Evolutionary conservation across 2,329 filamentous ascomycete genomes (phyloP), one percentile per base, ranked within the genome.

Genomic region (Ophiostoma sp.): DNA sequence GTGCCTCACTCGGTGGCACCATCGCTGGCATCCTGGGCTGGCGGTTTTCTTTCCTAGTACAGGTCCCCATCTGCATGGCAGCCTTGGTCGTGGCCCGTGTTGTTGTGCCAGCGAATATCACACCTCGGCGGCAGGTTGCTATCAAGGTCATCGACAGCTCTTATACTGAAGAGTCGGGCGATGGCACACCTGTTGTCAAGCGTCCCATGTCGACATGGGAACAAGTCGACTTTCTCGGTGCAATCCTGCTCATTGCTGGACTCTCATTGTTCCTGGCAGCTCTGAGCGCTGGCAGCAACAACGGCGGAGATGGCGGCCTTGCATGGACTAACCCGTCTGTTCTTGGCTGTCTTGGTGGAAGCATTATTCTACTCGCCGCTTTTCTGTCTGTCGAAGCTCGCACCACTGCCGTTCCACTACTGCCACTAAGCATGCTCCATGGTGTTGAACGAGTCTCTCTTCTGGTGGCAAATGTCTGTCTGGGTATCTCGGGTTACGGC

Each of bases 1-100:
- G 93, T 2, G 92, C 90, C 4, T 91, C 92, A 0, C 76, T 95
- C 0, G 93, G 89, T 76, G 92, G 93, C 1, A 85, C 87, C 45
- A 85, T 93, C 12, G 89, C 89, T 31, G 89, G 92, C 76, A 83
- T 81, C 1, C 83, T 93, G 28, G 90, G 91, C 11, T 93, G 91
- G 91, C 84, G 91, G 28, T 91, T 88, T 86, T 90, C 88, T 72
- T 92, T 92, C 74, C 78, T 90, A 3, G 81, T 90, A 1, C 90
- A 92, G 77, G 87, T 90, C 0, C 90, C 90, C 0, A 78, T 91
- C 0, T 90, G 88, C 0, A 74, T 85, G 1, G 76, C 87, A n/a
- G 89, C 88, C 0, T 82, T 91, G 0, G 61, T 64, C 6, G 61
- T 74, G 12, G 69, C 70, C 0, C 55, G 59, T 22, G 42, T 71